phyloP scores from a whole-genome alignment of 495 filamentous ascomycete genomes.

The Friedmanniomyces endolithicus region DNA sequence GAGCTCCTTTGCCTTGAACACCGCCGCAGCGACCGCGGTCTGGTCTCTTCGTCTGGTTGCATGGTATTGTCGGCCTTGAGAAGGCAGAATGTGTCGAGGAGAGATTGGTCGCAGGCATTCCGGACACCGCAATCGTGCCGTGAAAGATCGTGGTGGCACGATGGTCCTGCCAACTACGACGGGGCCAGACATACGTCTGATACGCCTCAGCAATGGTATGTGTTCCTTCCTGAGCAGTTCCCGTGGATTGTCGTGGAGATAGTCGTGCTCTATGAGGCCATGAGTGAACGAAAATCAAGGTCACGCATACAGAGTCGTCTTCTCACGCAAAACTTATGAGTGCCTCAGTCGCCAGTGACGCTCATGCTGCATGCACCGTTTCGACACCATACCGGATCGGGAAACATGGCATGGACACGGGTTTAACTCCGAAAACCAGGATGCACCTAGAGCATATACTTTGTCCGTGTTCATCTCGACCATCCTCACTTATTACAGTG shows the following conservation, averaged over 20 bases:
- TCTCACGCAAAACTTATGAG: background rate
- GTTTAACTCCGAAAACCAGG: too few species aligned
- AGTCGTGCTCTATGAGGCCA: background rate
- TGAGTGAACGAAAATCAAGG: background rate
- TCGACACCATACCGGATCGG: background rate
- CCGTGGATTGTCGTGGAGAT: background rate
- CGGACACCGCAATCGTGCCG: constrained; percentile 10
- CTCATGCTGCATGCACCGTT: too few species aligned
- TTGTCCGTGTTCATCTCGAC: background rate
- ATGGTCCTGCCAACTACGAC: constrained; percentile 9
- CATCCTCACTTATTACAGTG: too few species aligned
- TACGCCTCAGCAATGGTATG: background rate
- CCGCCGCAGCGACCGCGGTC: constrained; percentile 53
- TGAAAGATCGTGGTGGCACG: background rate
- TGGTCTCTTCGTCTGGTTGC: constrained; percentile 29
- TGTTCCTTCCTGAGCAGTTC: background rate
- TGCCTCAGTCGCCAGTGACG: background rate
- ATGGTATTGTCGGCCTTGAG: constrained; percentile 18
- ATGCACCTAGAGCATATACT: too few species aligned
- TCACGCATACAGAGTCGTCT: background rate
- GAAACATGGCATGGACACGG: too few species aligned
- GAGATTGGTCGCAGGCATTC: constrained; percentile 19
- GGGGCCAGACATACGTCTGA: constrained; percentile 6
- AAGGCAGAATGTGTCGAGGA: background rate
- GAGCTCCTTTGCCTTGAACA: constrained; percentile 64